Base-by-base conservation (phyloP, 2,329 filamentous ascomycete species). In the Hypoxylon sp. region DNA sequence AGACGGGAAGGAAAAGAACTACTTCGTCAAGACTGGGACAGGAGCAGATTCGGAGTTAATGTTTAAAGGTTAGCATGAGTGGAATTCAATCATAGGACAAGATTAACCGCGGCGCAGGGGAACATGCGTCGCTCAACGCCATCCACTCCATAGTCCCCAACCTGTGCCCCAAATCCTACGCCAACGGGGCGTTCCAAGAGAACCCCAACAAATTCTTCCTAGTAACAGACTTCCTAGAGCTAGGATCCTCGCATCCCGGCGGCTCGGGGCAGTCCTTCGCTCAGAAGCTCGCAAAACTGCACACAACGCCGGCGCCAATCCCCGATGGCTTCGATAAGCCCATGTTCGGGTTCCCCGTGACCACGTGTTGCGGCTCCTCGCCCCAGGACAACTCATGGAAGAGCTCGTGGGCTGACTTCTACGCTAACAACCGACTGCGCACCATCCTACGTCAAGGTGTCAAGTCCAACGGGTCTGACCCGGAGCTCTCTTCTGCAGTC, bases 351-450 rank as follows among this genome's bases (percentile, higher is more conserved):
- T 98, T 98, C 76, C 92, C 92, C 0, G 90, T 91, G 0, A 82
- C 91, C 0, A 98, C 94, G 0, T 97, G 92, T 80, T 98, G 95
- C 79, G 94, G 94, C 1, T 88, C 93, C 50, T 96, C 93, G 6
- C 87, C 86, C 44, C 95, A 98, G 80, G 88, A 93, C 52, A 98
- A 98, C 76, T 81, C 81, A 0, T 97, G 87, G 82, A 87, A 84
- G 52, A 81, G 83, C 5, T 91, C 88, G 10, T 98, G 95, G 95
- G 89, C 92, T 0, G 89, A 93, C 0, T 98, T 98, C 75, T 98
- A 93, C 77, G 92, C 91, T 0, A 85, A 97, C 31, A 90, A 91
- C 72, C 85, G 94, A 2, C 80, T 98, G 54, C 83, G 90, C 10
- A 85, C 84, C 53, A 90, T 98, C 51, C 76, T 92, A 11, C 79